Evolutionary conservation across 2,329 filamentous ascomycete species (phyloP).

Genomic region (Nemania sp.): DNA sequence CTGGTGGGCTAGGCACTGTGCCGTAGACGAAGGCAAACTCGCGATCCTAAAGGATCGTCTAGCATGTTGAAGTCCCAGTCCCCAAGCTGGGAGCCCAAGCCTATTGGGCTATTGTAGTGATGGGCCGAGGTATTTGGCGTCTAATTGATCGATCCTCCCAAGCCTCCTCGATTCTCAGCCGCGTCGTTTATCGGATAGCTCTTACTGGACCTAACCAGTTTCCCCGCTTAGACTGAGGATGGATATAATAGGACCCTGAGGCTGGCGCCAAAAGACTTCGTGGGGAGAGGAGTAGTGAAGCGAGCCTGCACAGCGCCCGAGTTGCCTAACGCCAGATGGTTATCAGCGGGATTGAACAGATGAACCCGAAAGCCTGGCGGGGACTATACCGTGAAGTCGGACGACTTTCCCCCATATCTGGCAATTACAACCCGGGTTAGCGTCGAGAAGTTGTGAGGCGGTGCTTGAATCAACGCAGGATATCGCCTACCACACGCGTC

Average conservation of each 20-base stretch:
- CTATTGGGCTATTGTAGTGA: neutral
- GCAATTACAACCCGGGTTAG: neutral
- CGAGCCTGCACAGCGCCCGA: conserved; percentile 26
- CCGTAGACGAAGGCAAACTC: neutral
- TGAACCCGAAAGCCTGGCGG: neutral
- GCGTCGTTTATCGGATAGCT: neutral
- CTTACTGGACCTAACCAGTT: neutral
- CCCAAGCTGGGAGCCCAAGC: neutral
- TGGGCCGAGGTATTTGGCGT: neutral
- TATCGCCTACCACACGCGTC: conserved; percentile 22
- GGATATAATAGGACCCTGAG: conserved; percentile 26
- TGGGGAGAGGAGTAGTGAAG: conserved; percentile 25
- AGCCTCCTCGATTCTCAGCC: neutral
- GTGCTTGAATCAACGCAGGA: neutral
- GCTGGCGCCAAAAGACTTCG: conserved; percentile 27
- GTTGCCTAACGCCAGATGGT: conserved; percentile 18
- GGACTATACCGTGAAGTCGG: conserved; percentile 23
- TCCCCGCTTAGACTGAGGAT: conserved; percentile 19
- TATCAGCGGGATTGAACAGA: neutral
- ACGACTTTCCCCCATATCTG: conserved; percentile 30
- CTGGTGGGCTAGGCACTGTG: neutral
- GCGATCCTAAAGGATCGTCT: neutral
- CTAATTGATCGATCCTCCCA: neutral
- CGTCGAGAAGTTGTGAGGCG: neutral
- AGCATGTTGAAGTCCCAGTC: neutral